A percentile compares a stretch with the other conserved stretches of the same genome.
These are phyloP conservation scores for Cotoneaster glaucophyllus DNA, from an alignment of 306 rosid species.

Conservation along the genomic window DNA sequence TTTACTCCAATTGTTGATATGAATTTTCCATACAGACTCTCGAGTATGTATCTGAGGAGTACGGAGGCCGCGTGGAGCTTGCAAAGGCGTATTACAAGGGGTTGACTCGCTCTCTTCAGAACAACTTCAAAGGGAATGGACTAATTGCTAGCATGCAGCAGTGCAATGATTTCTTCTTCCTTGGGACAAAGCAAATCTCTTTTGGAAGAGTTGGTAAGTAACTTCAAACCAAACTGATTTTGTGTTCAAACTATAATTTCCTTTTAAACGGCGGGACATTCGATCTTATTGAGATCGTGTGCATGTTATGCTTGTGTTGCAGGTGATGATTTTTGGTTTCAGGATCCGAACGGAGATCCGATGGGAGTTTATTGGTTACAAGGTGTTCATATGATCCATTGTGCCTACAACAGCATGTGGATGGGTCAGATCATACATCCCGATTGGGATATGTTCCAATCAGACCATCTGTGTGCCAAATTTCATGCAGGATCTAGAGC, in stretches of 20 bases:
- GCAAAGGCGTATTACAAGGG: conserved; percentile 73
- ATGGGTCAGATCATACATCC: conserved; percentile 88
- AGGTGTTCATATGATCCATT: conserved; percentile 87
- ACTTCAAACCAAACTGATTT: neutral
- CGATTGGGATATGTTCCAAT: conserved; percentile 97
- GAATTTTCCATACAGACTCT: conserved; percentile 32
- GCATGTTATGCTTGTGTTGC: neutral
- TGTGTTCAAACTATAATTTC: neutral
- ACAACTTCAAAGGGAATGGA: conserved; percentile 73
- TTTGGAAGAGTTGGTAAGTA: conserved; percentile 72
- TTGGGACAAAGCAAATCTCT: conserved; percentile 64
- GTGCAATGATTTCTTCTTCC: conserved; percentile 89
- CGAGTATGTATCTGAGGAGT: conserved; percentile 61
- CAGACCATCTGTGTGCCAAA: conserved; percentile 72
- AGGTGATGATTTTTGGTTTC: conserved; percentile 97
- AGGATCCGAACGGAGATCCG: conserved; percentile 84
- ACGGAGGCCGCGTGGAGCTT: conserved; percentile 80
- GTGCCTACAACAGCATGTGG: conserved; percentile 93
- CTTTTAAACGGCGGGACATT: neutral
- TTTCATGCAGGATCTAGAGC: conserved; percentile 89
- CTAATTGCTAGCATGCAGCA: conserved; percentile 92
- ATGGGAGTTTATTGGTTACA: conserved; percentile 84
- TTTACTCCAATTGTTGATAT: neutral
- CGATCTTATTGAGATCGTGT: neutral
- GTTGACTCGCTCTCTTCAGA: conserved; percentile 45